phyloP scores from a whole-genome alignment of 2,329 filamentous ascomycete species.

The Botrytis fabae region DNA sequence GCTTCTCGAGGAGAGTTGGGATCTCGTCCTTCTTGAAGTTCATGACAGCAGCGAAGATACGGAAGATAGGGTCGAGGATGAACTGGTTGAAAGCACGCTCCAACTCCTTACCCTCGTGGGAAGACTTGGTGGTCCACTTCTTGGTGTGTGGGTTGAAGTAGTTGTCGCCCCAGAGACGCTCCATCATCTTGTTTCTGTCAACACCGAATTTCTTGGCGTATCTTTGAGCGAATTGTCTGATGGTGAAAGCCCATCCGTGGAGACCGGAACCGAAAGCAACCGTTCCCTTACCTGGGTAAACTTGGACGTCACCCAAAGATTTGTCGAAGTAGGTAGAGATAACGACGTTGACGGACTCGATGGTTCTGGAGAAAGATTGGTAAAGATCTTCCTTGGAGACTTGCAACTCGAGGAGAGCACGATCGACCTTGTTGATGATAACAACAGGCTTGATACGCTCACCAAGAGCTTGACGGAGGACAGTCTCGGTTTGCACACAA shows the following conservation, averaged over 20 bases:
- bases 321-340: slow-evolving; percentile 99
- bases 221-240: slow-evolving; percentile 92
- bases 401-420: slow-evolving; percentile 98
- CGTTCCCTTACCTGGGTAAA: slow-evolving; percentile 96
- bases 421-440: slow-evolving; percentile 99
- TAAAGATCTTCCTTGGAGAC: slow-evolving; percentile 98
- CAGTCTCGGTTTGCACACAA: slow-evolving; percentile 99
- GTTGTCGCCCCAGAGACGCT: slow-evolving; percentile 99
- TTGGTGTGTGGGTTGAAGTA: slow-evolving; percentile 99
- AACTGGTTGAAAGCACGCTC: slow-evolving; percentile 99
- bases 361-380: slow-evolving; percentile 99
- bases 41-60: slow-evolving; percentile 94
- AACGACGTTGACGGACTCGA: slow-evolving; percentile 99
- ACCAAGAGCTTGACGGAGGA: slow-evolving; percentile 96
- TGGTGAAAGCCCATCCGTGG: slow-evolving; percentile 99
- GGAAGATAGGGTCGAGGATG: slow-evolving; percentile 99
- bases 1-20: slow-evolving; percentile 80
- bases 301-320: slow-evolving; percentile 93
- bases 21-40: slow-evolving; percentile 98
- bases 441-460: slow-evolving; percentile 99
- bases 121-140: slow-evolving; percentile 95
- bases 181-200: slow-evolving; percentile 99
- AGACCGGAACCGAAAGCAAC: slow-evolving; percentile 99
- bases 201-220: slow-evolving; percentile 99
- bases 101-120: slow-evolving; percentile 80